Base-by-base conservation (phyloP, 2,329 filamentous ascomycete genomes). In the Nemania sp. region DNA sequence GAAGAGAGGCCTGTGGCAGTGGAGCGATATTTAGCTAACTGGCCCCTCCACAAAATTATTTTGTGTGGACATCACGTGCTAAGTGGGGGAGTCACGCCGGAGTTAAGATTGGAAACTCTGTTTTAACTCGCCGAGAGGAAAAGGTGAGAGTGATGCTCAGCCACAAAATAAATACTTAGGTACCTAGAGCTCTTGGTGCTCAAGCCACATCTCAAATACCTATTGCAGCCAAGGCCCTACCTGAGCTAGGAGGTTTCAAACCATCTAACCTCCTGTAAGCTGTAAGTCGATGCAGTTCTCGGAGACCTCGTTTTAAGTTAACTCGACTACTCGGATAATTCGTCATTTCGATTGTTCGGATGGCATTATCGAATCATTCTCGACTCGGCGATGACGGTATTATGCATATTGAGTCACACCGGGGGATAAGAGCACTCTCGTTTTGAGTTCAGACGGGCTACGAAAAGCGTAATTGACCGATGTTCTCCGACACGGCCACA, bases 11-110 rank as follows among this genome's bases (percentile, higher is more conserved):
- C 13, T 1, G 41, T 20, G 7, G 32, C 7, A 47, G 8, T 56
- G 13, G 38, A 49, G 56, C 45, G 51, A 57, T 27, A 52, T 51
- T 45, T 38, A 52, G 41, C n/a, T 32, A 45, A 51, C 22, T 43
- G n/a, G 45, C 24, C 15, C 45, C 51, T 41, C 66, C 62, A 62
- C 59, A 65, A 51, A 62, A 64, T 64, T 69, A 64, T 70, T 70
- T 67, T 66, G 59, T 68, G 66, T 58, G 66, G 61, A 51, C 51
- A 13, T 41, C 38, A 41, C 38, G 38, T 41, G 38, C 38, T 15
- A 11, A 3, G 38, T 15, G 38, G 5, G 11, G 11, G 5, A 15
- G 15, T 5, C 11, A 5, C 13, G 13, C 11, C 13, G 38, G 38
- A 41, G 38, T 41, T 18, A 18, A 35, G n/a, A n/a, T n/a, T n/a